These are phyloP conservation scores for Flaveria bidentis DNA, from an alignment of 129 eudicot species.

Conservation along the genomic window DNA sequence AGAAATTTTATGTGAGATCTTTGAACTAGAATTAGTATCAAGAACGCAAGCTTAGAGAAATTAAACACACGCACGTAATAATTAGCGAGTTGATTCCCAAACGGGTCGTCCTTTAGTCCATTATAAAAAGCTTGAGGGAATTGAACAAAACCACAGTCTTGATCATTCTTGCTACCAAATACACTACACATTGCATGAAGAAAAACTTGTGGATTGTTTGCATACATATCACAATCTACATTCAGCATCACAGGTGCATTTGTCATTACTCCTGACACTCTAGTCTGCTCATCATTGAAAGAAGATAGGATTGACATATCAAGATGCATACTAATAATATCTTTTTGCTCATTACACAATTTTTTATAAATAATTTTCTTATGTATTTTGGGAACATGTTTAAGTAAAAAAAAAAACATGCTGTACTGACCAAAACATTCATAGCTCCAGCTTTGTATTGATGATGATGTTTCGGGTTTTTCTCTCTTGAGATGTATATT, in stretches of 20 bases:
- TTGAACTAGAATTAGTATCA: too few species aligned
- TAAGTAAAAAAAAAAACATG: neutral
- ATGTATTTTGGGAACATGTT: neutral
- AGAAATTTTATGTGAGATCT: too few species aligned
- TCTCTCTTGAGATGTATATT: conserved; percentile 68
- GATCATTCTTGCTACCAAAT: conserved; percentile 38
- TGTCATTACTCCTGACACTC: conserved; percentile 77
- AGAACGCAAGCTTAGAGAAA: neutral
- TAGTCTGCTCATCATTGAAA: conserved; percentile 37
- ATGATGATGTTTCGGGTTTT: conserved; percentile 59
- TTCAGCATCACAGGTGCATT: conserved; percentile 65
- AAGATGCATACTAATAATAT: neutral
- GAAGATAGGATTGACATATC: neutral
- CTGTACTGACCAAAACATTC: conserved; percentile 55
- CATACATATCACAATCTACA: conserved; percentile 80
- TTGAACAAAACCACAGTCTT: conserved; percentile 49
- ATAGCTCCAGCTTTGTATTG: conserved; percentile 79
- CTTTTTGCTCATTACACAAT: neutral
- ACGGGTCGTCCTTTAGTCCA: conserved; percentile 48
- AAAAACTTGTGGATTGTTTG: conserved; percentile 56
- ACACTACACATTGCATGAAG: conserved; percentile 66
- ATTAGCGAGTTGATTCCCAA: conserved; percentile 43
- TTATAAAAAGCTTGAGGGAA: conserved; percentile 65
- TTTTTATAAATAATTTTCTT: neutral
- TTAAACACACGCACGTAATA: conserved; percentile 11